Conservation (phyloP, 2,329 filamentous ascomycete genomes). For the Fusarium sp. region DNA sequence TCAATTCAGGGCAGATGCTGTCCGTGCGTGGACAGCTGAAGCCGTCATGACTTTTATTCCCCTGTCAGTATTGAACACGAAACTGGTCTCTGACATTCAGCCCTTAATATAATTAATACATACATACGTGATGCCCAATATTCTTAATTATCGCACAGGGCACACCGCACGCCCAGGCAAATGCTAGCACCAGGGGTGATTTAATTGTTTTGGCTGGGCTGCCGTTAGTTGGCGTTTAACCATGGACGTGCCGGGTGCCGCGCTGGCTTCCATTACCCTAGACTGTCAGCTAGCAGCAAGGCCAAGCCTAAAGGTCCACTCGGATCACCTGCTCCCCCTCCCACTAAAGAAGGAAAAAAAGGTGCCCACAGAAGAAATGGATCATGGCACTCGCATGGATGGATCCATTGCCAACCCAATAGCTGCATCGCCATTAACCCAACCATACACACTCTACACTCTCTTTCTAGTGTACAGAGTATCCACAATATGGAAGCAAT, state of each 20-base stretch:
- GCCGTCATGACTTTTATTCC: not conserved
- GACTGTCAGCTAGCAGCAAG: conserved; percentile 21
- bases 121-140: conserved; percentile 11
- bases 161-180: conserved; percentile 15
- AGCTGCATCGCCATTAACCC: not conserved
- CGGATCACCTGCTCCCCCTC: not conserved
- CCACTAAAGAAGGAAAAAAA: conserved; percentile 12
- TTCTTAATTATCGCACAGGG: conserved; percentile 27
- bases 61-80: conserved; percentile 8
- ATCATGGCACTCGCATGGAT: conserved; percentile 17
- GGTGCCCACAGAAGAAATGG: not conserved
- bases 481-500: conserved; percentile 37
- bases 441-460: too few species aligned
- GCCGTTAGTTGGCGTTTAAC: conserved; percentile 13
- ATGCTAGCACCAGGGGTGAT: conserved; percentile 16
- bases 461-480: not conserved
- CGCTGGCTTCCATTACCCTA: conserved; percentile 18
- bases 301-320: conserved; percentile 8
- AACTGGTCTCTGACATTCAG: conserved; percentile 13
- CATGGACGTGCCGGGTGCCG: conserved; percentile 25
- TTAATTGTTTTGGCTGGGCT: conserved; percentile 30
- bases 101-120: conserved; percentile 2
- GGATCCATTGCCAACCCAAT: not conserved
- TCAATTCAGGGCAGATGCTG: not conserved
- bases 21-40: not conserved